Evolutionary conservation across 495 filamentous ascomycete species (phyloP).

Genomic region (Penicillium cataractarum): DNA sequence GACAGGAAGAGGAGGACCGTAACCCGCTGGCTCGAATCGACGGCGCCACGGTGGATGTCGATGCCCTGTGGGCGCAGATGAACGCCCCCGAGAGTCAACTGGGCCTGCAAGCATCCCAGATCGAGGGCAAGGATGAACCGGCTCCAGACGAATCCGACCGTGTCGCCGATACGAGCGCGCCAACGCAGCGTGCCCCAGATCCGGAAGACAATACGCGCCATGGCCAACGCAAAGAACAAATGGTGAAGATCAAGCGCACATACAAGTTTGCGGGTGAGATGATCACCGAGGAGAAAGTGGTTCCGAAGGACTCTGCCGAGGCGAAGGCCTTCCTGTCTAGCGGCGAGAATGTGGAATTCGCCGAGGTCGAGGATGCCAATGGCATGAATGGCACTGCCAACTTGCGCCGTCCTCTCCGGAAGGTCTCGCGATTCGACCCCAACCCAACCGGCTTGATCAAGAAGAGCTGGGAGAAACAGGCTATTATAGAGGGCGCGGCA

Average conservation of each 20-base stretch:
- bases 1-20: conserved; percentile 56
- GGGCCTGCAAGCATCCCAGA: conserved; percentile 22
- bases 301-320: conserved; percentile 78
- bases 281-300: conserved; percentile 79
- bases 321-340: conserved; percentile 74
- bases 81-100: conserved; percentile 44
- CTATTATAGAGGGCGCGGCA: conserved; percentile 25
- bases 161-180: conserved; percentile 21
- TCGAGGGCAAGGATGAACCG: conserved; percentile 20
- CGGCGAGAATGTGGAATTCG: conserved; percentile 44
- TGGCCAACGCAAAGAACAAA: conserved; percentile 40
- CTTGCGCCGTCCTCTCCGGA: conserved; percentile 68
- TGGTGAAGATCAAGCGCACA: conserved; percentile 82
- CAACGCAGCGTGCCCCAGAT: conserved; percentile 26
- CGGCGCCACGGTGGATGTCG: conserved; percentile 84
- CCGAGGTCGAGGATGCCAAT: conserved; percentile 33
- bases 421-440: conserved; percentile 83
- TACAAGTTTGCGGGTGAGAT: conserved; percentile 91
- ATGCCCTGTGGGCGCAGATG: conserved; percentile 85
- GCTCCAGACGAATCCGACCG: conserved; percentile 16
- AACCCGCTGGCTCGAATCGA: conserved; percentile 64
- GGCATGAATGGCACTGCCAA: conserved; percentile 26
- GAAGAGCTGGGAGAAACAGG: conserved; percentile 53
- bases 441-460: conserved; percentile 53
- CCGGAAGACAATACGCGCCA: conserved; percentile 21